Percentiles rank a stretch among this genome's conserved stretches.
Conservation (phyloP, 768 basidiomycete species). For the Leccinum obscurum region DNA sequence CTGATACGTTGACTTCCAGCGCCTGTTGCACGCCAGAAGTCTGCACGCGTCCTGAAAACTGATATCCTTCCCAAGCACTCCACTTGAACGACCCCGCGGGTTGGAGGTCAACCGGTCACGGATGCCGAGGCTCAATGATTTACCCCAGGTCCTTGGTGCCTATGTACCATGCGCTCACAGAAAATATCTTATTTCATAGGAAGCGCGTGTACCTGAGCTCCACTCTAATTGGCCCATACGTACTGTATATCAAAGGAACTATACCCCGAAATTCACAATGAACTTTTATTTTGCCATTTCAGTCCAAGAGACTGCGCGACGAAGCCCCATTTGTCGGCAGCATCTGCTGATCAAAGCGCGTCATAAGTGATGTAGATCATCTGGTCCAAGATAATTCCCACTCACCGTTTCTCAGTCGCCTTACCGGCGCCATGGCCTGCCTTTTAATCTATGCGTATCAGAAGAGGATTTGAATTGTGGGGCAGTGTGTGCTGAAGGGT, state of each 20-base stretch:
- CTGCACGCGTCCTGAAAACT: slow-evolving; percentile 81
- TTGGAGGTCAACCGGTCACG: neutral
- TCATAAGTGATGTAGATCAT: slow-evolving; percentile 1
- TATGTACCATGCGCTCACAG: neutral
- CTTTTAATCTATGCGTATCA: slow-evolving; percentile 78
- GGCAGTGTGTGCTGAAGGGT: slow-evolving; percentile 68
- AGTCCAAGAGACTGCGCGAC: slow-evolving; percentile 65
- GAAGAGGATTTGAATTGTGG: slow-evolving; percentile 68
- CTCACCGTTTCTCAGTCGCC: slow-evolving; percentile 65
- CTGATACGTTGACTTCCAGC: slow-evolving; percentile 48
- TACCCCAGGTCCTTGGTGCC: neutral
- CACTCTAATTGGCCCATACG: neutral
- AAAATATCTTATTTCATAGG: neutral
- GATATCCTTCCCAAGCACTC: slow-evolving; percentile 47
- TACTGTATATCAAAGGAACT: neutral
- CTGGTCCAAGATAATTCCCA: neutral
- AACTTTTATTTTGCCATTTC: slow-evolving; percentile 31
- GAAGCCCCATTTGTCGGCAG: slow-evolving; percentile 77
- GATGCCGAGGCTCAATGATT: neutral
- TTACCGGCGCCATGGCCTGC: slow-evolving; percentile 82
- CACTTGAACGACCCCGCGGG: slow-evolving; percentile 6
- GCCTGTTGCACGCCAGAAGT: slow-evolving; percentile 86
- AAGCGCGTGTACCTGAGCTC: slow-evolving; percentile 1
- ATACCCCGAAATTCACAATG: slow-evolving; percentile 3
- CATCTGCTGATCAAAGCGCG: slow-evolving; percentile 37